Conservation (phyloP, 805 yeast genomes). For the Schizosaccharomyces lindneri region DNA sequence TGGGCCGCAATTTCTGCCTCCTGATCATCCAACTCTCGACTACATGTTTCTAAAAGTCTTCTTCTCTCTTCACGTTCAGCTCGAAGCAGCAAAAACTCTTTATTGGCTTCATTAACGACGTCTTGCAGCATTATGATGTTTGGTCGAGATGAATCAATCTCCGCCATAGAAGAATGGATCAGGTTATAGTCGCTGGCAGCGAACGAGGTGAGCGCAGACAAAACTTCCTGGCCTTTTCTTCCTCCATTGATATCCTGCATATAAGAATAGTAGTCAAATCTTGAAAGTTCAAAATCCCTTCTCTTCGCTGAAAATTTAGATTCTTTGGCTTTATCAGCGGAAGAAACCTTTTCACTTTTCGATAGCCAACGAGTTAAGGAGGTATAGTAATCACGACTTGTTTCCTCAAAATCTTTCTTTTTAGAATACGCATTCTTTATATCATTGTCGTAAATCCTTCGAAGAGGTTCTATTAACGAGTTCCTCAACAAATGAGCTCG, state of each 20-base stretch:
- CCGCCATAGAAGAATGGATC: neutral
- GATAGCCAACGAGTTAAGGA: conserved; percentile 21
- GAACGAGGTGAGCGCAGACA: conserved; percentile 15
- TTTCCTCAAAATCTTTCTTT: conserved; percentile 19
- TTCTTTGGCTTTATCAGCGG: conserved; percentile 15
- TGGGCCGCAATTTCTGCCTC: conserved; percentile 1
- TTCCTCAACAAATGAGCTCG: neutral
- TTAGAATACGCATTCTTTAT: conserved; percentile 13
- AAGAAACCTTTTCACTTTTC: conserved; percentile 14
- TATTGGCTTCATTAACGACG: conserved; percentile 10
- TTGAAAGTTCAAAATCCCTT: conserved; percentile 17
- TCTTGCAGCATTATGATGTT: neutral
- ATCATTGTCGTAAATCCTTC: conserved; percentile 18
- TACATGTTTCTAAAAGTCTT: conserved; percentile 15
- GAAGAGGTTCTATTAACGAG: conserved; percentile 13
- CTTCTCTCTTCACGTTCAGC: conserved; percentile 17
- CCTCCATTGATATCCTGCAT: conserved; percentile 20
- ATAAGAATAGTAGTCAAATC: conserved; percentile 20
- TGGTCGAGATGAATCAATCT: neutral
- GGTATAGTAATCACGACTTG: conserved; percentile 19
- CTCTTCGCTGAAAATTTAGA: conserved; percentile 19
- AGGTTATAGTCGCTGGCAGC: conserved; percentile 6
- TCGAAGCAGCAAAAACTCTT: conserved; percentile 14
- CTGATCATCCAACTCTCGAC: conserved; percentile 2
- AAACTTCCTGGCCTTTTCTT: conserved; percentile 17